Evolutionary conservation across 306 rosid genomes (phyloP), one percentile per base, ranked within the genome.

Genomic region (Rosa persica): DNA sequence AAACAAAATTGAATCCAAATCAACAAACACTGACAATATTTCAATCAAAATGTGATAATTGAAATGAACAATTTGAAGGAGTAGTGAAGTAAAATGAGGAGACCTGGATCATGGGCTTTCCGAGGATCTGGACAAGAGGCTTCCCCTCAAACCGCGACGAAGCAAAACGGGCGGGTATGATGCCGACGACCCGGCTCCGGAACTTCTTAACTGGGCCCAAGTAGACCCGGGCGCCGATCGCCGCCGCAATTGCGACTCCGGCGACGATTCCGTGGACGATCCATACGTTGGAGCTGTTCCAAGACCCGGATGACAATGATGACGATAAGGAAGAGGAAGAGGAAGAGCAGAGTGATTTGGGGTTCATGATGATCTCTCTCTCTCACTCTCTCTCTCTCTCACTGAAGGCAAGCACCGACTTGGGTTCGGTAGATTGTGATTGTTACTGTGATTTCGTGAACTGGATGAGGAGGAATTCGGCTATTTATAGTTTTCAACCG

Each of bases 71-170:
- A 39, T 3, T 67, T 12, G 1, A 62, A 30, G 0, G 5, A 25
- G 10, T 2, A 52, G 16, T 38, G n/a, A 55, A 25, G 40, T 13
- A 13, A 74, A 55, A 30, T 20, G 44, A 40, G 64, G 49, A 47
- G 0, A 92, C 97, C 98, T 95, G 98, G 82, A 95, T 95, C 98
- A 95, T 95, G 78, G 98, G 97, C 83, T 92, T 95, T 47, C 98
- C 98, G 61, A 95, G 98, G 81, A 95, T 95, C 38, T 84, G 86
- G 81, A 86, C 90, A 12, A 95, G 91, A 82, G 98, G 98, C 84
- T 95, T 95, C 78, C 98, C 98, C 72, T 75, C 39, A 44, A 95
- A 92, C 5, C 98, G 87, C 0, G 98, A 87, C 0, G 98, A 95
- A 68, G 97, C 98, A 70, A 83, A 92, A 36, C 98, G 93, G 68